phyloP scores from a whole-genome alignment of 345 rosid species.

The Tarenaya hassleriana region DNA sequence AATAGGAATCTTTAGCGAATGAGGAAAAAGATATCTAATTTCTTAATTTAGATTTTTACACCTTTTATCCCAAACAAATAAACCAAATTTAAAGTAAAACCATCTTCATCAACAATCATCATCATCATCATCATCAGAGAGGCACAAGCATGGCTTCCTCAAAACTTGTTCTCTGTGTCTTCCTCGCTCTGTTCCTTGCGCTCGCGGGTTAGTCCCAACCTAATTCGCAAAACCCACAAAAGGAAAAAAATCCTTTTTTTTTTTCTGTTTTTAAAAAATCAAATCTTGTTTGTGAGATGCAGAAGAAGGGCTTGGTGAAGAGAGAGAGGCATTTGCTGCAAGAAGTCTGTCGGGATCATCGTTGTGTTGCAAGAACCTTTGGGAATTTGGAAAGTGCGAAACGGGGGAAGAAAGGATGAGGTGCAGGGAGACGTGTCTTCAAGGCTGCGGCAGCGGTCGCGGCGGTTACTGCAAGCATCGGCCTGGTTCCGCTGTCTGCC shows the following conservation, averaged over 20 bases:
- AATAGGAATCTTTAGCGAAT: no score
- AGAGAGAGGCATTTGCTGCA: conserved; percentile 4
- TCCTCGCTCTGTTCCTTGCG: conserved; percentile 16
- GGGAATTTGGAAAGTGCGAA: conserved; percentile 7
- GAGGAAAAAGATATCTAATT: no score
- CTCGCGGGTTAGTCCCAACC: conserved; percentile 23
- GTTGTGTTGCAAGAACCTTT: background rate
- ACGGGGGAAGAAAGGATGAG: background rate
- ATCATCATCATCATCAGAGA: background rate
- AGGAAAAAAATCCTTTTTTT: background rate
- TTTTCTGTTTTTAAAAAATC: background rate
- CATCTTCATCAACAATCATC: background rate
- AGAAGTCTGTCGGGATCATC: background rate
- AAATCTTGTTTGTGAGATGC: background rate
- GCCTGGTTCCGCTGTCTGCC: background rate
- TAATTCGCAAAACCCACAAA: background rate
- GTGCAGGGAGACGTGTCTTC: conserved; percentile 1
- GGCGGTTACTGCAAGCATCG: conserved; percentile 22
- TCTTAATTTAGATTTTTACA: no score
- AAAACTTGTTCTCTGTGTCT: conserved; percentile 16
- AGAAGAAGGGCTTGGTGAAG: conserved; percentile 12
- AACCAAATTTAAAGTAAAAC: background rate
- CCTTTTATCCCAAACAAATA: no score
- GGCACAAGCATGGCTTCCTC: conserved; percentile 3
- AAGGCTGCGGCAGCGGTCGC: conserved; percentile 10